Conservation (phyloP, 768 basidiomycete genomes). For the Lactifluus rugatus region DNA sequence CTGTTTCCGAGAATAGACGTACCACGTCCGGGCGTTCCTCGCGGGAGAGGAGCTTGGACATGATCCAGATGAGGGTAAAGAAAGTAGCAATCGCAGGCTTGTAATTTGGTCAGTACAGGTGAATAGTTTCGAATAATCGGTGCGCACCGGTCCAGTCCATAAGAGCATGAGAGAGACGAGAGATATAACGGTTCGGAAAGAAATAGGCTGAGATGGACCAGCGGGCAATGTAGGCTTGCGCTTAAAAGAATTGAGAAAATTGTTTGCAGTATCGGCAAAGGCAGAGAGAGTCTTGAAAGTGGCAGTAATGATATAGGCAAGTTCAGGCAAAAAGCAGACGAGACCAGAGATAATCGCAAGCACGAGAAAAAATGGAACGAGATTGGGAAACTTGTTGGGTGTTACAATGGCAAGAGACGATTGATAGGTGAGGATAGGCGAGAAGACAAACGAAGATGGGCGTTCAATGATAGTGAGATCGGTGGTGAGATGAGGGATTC, state of each 20-base stretch:
- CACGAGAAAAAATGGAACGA: not conserved
- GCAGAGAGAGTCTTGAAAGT: not conserved
- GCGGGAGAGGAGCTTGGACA: not conserved
- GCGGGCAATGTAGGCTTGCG: not conserved
- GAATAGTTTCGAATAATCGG: not conserved
- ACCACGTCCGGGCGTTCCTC: not conserved
- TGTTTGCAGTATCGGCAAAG: not conserved
- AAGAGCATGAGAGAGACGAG: not conserved
- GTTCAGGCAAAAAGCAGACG: not conserved
- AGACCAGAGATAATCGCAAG: not conserved
- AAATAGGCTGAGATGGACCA: not conserved
- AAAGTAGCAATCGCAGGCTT: not conserved
- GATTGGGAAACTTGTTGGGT: not conserved
- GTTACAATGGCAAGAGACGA: not conserved
- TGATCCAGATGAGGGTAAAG: not conserved
- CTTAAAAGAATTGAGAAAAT: not conserved
- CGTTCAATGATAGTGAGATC: not conserved
- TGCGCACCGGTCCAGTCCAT: slow-evolving; percentile 9
- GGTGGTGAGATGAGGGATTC: not conserved
- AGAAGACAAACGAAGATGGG: not conserved
- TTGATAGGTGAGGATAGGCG: not conserved
- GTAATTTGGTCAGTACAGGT: not conserved
- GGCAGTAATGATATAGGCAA: not conserved
- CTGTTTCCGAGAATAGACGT: not conserved
- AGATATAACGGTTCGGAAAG: not conserved